Evolutionary conservation across 768 basidiomycete species (phyloP).

Genomic region (Lentinula boryana): DNA sequence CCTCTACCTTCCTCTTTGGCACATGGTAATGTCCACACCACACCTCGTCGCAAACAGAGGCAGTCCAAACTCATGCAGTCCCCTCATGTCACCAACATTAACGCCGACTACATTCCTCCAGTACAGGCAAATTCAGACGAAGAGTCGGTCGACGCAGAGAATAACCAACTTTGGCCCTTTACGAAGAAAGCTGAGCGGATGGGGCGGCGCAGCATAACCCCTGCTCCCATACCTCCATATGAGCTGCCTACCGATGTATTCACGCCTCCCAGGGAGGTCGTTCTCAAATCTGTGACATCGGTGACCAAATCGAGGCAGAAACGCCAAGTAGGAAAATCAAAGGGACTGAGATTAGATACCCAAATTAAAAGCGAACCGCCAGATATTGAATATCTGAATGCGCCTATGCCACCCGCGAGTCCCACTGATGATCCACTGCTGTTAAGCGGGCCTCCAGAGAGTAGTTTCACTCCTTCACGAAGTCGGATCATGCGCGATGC

Average conservation of each 20-base stretch:
- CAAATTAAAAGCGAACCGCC: constrained; percentile 62
- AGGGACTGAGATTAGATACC: constrained; percentile 16
- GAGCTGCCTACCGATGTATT: constrained; percentile 66
- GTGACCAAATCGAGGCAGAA: constrained; percentile 32
- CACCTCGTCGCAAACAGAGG: constrained; percentile 11
- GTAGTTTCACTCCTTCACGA: constrained; percentile 20
- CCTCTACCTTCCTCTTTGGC: neutral
- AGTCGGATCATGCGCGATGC: constrained; percentile 7
- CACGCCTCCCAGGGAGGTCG: constrained; percentile 62
- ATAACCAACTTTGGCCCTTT: constrained; percentile 8
- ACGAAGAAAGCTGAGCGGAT: constrained; percentile 13
- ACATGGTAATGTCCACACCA: neutral
- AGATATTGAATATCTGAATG: constrained; percentile 44
- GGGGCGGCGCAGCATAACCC: constrained; percentile 44
- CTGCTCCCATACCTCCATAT: constrained; percentile 44
- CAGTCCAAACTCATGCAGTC: constrained; percentile 26
- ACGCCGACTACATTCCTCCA: constrained; percentile 42
- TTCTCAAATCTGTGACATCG: constrained; percentile 34
- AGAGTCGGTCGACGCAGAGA: neutral
- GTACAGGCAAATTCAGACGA: constrained; percentile 7
- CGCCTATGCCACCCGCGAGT: constrained; percentile 61
- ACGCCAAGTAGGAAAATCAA: constrained; percentile 15
- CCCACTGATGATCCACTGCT: constrained; percentile 75
- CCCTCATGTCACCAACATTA: constrained; percentile 41
- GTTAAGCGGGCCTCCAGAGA: constrained; percentile 38